phyloP scores from a whole-genome alignment of 169 alveolate genomes.

The Eimeria falciformis region DNA sequence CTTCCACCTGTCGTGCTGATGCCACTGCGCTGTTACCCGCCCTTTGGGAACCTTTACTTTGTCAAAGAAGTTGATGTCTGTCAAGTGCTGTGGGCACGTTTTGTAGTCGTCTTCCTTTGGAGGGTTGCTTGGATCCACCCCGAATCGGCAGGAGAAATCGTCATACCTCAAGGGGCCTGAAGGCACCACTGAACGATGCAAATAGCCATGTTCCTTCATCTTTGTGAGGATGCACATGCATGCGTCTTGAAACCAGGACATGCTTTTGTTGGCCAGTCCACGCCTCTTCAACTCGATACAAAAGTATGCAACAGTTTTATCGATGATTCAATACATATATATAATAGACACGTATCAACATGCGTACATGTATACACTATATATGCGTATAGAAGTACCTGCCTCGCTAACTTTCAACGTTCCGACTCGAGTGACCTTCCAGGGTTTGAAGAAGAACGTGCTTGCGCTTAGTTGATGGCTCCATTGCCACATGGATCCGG shows the following conservation, averaged over 20 bases:
- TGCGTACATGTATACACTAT: too few species aligned
- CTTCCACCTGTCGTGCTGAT: slow-evolving; percentile 22
- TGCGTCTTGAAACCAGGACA: too few species aligned
- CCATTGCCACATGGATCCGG: slow-evolving; percentile 66
- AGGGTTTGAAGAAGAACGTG: slow-evolving; percentile 60
- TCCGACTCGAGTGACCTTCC: slow-evolving; percentile 68
- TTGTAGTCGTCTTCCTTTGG: not conserved
- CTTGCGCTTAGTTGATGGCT: slow-evolving; percentile 52
- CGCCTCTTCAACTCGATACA: too few species aligned
- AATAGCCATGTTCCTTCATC: too few species aligned
- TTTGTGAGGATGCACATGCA: too few species aligned
- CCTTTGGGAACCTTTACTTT: slow-evolving; percentile 40
- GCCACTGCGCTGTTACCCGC: slow-evolving; percentile 53
- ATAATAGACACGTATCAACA: too few species aligned
- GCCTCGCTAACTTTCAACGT: slow-evolving; percentile 40
- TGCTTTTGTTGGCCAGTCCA: too few species aligned
- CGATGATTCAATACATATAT: too few species aligned
- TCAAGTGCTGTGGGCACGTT: slow-evolving; percentile 38
- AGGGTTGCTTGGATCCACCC: slow-evolving; percentile 39
- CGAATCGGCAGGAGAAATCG: slow-evolving; percentile 32
- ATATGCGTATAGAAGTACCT: not conserved
- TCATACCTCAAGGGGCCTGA: slow-evolving; percentile 62
- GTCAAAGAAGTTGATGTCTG: slow-evolving; percentile 35
- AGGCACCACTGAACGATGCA: not conserved
- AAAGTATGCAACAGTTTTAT: too few species aligned